These are phyloP conservation scores for Abrus precatorius DNA, from an alignment of 306 rosid species.

Conservation along the genomic window DNA sequence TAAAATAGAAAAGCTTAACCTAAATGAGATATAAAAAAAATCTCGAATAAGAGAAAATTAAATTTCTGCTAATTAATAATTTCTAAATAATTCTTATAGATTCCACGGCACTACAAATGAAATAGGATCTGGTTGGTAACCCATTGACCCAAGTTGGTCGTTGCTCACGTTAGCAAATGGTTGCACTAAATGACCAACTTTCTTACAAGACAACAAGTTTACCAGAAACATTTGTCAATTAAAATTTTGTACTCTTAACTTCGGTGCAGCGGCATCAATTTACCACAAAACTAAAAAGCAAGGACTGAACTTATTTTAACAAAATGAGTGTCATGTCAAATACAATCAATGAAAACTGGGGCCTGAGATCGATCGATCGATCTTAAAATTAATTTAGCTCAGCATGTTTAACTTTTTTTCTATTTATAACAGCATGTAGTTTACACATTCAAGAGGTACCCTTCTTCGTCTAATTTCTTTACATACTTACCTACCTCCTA, in stretches of 20 bases:
- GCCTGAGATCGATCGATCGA: background rate
- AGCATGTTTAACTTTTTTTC: slow-evolving; percentile 1
- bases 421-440: background rate
- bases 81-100: background rate
- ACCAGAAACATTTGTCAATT: background rate
- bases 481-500: background rate
- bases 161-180: background rate
- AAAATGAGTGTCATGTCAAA: background rate
- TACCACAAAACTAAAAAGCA: background rate
- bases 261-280: background rate
- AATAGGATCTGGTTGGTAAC: background rate
- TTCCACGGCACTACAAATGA: background rate
- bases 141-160: slow-evolving; percentile 14
- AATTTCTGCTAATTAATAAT: background rate
- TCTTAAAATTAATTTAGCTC: background rate
- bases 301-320: background rate
- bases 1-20: background rate
- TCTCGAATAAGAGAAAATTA: no score
- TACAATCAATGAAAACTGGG: background rate
- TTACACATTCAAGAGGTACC: slow-evolving; percentile 26
- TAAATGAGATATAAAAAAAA: background rate
- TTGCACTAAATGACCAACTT: background rate
- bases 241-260: background rate
- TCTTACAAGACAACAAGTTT: no score
- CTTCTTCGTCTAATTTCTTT: slow-evolving; percentile 15